Base-by-base conservation (phyloP, 768 basidiomycete species). In the Mycena polygramma region DNA sequence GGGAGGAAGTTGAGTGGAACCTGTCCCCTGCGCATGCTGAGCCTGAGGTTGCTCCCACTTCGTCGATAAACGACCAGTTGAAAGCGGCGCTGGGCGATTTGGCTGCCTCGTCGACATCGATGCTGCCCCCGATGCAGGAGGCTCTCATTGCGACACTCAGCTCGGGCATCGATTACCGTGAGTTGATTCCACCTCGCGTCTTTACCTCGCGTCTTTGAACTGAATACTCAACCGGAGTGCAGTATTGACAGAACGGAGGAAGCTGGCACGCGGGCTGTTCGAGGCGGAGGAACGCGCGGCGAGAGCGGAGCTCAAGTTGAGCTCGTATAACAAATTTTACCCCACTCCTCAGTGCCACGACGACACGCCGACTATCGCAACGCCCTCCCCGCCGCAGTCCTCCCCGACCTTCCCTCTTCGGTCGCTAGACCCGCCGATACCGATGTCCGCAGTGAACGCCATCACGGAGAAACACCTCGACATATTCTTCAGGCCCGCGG, bases 251-350 rank as follows among this genome's bases (percentile, higher is more conserved):
- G 66, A 62, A 35, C 30, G 66, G 37, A 55, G 13, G 43, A 68
- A 26, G 22, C 30, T 60, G 15, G 15, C 30, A 1, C 43, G 14
- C 0, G 59, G n/a, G 20, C 20, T 68, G n/a, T 53, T 19, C 20
- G 53, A 60, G 19, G 66, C 53, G 9, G 26, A 69, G 39, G 39
- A 57, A 14, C 60, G 68, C 2, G 68, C 61, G 13, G 68, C 60
- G 2, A 24, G 26, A 11, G 61, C 68, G 17, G 68, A 63, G 26
- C 5, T 7, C 20, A 57, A 57, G 30, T 15, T 63, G 17, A n/a
- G 61, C 30, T 30, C n/a, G n/a, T n/a, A n/a, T n/a, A n/a, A n/a
- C n/a, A 30, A 30, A 30, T 30, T 30, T 2, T 30, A 30, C 30
- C 30, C 30, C n/a, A n/a, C n/a, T n/a, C n/a, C n/a, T n/a, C n/a